Base-by-base conservation (phyloP, 257 asterid species). In the Pogostemon cablin region DNA sequence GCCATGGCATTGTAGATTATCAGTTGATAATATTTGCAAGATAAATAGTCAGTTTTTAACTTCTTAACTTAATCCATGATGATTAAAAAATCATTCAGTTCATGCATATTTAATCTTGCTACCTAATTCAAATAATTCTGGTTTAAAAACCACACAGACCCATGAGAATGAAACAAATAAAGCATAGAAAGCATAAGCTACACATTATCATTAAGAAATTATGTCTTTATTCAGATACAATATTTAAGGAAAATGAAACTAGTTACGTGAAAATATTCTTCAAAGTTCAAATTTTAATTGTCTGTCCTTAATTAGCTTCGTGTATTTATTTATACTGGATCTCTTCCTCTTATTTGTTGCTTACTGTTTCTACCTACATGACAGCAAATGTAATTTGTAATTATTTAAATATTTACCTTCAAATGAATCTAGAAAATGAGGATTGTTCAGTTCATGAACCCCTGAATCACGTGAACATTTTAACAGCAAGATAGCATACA, bases 401-500 rank as follows among this genome's bases (percentile, higher is more conserved):
- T 25, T 25, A 25, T 25, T 25, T 25, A 25, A 25, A 25, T 25
- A 25, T 25, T 25, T 25, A 25, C 32, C 32, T 25, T 25, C 32
- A 25, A 25, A 25, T 25, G 32, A 25, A 25, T 25, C 32, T 25
- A 25, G 32, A 25, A 25, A 25, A 25, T 25, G 32, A 25, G 32
- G 1, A 25, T 25, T 25, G 32, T 25, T 25, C 32, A 25, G 32
- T 25, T 25, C 32, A 25, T 25, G 32, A 25, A 25, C 32, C 32
- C 32, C 32, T 25, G 32, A 25, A 25, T 25, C 32, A 0, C 44
- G 7, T 4, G 7, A 41, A 41, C 44, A 7, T 41, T 41, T 41
- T 2, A 2, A 64, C 60, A 44, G 46, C 65, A 67, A 20, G 61
- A 68, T 35, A 57, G 47, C 9, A 76, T 41, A 32, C 6, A 46